phyloP scores from a whole-genome alignment of 306 rosid species.

The Begonia peltatifolia region DNA sequence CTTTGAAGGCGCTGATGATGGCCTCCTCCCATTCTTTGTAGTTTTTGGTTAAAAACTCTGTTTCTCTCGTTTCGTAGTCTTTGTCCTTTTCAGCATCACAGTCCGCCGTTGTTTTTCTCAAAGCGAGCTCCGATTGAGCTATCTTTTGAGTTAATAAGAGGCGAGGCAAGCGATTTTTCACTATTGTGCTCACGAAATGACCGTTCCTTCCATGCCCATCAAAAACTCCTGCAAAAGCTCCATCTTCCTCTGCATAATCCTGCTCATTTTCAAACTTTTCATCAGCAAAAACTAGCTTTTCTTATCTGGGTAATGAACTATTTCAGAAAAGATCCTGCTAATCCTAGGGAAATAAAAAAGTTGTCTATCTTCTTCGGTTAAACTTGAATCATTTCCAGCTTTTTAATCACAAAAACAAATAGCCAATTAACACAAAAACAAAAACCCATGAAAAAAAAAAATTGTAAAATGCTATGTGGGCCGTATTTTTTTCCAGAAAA shows the following conservation, averaged over 20 bases:
- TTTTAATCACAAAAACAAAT: too few relatives aligned
- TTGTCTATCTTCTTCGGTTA: too few relatives aligned
- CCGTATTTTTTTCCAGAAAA: background rate
- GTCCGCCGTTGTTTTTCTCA: background rate
- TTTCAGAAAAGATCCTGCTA: too few relatives aligned
- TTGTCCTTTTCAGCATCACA: background rate
- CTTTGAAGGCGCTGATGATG: slow-evolving; percentile 32
- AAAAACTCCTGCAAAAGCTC: slow-evolving; percentile 47
- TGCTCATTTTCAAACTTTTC: slow-evolving; percentile 3
- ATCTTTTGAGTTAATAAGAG: slow-evolving; percentile 28
- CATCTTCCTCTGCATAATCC: slow-evolving; percentile 40
- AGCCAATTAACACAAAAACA: too few relatives aligned
- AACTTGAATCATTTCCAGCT: too few relatives aligned
- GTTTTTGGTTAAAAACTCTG: slow-evolving; percentile 5
- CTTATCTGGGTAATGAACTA: background rate
- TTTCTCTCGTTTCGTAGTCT: slow-evolving; percentile 3
- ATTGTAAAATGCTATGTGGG: too few relatives aligned
- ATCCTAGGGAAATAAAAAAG: too few relatives aligned
- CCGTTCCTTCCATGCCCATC: slow-evolving; percentile 83
- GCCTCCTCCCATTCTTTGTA: slow-evolving; percentile 32
- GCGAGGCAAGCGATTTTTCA: slow-evolving; percentile 26
- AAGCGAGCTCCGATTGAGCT: slow-evolving; percentile 6
- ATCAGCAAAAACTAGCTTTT: background rate
- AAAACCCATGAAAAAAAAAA: too few relatives aligned
- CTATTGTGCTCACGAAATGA: slow-evolving; percentile 46